Evolutionary conservation across 805 yeast species (phyloP).

Genomic region (Cyberlindnera maritima): DNA sequence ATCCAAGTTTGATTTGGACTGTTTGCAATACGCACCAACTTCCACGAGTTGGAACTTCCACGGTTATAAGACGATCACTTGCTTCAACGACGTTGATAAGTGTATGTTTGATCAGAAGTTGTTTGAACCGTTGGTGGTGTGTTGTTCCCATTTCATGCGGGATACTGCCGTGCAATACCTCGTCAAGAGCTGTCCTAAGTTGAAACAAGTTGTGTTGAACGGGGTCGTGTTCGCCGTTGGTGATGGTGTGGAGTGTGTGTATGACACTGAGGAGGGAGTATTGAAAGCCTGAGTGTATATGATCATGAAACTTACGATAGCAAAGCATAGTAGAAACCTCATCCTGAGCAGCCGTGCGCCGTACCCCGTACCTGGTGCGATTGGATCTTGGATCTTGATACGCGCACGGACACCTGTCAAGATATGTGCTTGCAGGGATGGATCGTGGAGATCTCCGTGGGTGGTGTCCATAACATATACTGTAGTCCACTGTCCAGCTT

Average conservation of each 20-base stretch:
- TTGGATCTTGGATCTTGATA: no score
- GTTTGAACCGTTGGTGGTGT: conserved; percentile 38
- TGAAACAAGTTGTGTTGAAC: conserved; percentile 34
- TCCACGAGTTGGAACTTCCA: conserved; percentile 47
- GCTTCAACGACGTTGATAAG: conserved; percentile 33
- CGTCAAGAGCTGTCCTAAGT: conserved; percentile 31
- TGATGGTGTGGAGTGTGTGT: conserved; percentile 24
- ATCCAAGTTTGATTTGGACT: conserved; percentile 31
- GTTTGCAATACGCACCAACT: conserved; percentile 32
- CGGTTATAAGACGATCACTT: conserved; percentile 40
- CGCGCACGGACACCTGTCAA: no score
- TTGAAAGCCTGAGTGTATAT: not conserved
- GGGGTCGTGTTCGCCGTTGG: conserved; percentile 40
- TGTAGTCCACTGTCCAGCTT: no score
- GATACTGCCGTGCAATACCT: conserved; percentile 40
- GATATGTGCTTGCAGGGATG: no score
- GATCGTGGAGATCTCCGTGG: no score
- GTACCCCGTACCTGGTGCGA: no score
- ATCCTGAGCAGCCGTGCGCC: no score
- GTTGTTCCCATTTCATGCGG: conserved; percentile 46
- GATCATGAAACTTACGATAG: no score
- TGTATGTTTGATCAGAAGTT: conserved; percentile 45
- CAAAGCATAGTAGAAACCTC: no score
- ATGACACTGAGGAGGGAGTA: conserved; percentile 18
- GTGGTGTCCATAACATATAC: no score